Evolutionary conservation across 2,329 filamentous ascomycete genomes (phyloP).

Genomic region (Aschersonia sp.): DNA sequence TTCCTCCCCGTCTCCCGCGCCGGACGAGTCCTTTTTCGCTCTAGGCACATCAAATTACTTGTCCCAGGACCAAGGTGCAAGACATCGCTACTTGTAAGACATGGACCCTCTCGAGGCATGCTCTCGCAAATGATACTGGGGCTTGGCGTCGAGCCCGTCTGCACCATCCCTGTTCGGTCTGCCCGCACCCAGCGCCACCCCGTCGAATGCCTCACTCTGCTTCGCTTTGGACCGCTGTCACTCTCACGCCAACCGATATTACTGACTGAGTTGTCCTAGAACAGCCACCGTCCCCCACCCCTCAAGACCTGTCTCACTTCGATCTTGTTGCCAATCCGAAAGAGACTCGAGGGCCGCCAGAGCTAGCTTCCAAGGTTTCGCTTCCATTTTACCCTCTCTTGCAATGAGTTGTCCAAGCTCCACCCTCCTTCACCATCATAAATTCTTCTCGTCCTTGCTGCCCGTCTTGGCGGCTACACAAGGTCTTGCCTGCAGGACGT

Average conservation of each 20-base stretch:
- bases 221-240: not conserved
- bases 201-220: slow-evolving; percentile 1
- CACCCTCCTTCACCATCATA: not conserved
- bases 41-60: not conserved
- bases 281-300: not conserved
- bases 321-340: not conserved
- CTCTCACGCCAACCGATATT: not conserved
- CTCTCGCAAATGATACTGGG: slow-evolving; percentile 2
- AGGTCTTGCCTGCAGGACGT: not conserved
- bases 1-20: too few relatives aligned
- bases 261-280: not conserved
- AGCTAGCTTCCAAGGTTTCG: not conserved
- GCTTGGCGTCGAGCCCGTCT: not conserved
- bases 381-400: slow-evolving; percentile 1
- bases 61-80: not conserved
- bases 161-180: slow-evolving; percentile 1
- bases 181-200: slow-evolving; percentile 1
- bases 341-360: not conserved
- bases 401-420: slow-evolving; percentile 1
- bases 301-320: not conserved
- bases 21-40: not conserved
- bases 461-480: not conserved
- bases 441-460: not conserved
- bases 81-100: slow-evolving; percentile 1
- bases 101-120: slow-evolving; percentile 3